phyloP scores from a whole-genome alignment of 306 rosid genomes.

The Prunus mume region DNA sequence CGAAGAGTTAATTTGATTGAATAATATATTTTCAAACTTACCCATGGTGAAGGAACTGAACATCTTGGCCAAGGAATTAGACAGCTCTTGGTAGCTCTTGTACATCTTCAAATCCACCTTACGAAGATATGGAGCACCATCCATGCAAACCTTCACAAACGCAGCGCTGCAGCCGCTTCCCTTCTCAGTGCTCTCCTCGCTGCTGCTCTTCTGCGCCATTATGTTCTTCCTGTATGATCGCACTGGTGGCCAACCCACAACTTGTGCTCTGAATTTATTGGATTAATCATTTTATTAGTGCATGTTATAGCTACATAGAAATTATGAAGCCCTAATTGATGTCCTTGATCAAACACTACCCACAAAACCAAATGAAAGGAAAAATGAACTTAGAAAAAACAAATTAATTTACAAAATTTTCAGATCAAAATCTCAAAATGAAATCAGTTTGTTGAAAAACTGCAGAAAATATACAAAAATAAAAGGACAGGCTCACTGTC shows the following conservation, averaged over 20 bases:
- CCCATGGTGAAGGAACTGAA: conserved; percentile 97
- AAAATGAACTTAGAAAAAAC: neutral
- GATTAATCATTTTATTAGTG: neutral
- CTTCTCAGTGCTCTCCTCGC: conserved; percentile 39
- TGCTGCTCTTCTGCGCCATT: conserved; percentile 65
- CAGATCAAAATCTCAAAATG: too few species aligned
- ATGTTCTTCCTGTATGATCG: conserved; percentile 86
- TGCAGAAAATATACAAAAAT: too few species aligned
- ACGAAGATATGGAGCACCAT: conserved; percentile 98
- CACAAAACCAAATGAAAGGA: neutral
- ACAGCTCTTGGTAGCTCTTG: conserved; percentile 82
- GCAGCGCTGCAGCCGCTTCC: conserved; percentile 29
- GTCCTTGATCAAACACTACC: neutral
- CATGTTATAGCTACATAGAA: neutral
- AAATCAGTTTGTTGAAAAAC: too few species aligned
- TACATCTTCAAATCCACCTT: conserved; percentile 93
- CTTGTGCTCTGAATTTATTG: conserved; percentile 67
- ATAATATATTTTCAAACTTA: conserved; percentile 16
- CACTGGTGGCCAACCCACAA: conserved; percentile 99
- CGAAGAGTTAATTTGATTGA: neutral
- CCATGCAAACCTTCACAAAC: conserved; percentile 95
- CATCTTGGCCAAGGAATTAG: conserved; percentile 97
- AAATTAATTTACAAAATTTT: too few species aligned
- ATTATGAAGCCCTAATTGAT: neutral
- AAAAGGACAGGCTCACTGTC: too few species aligned